Base-by-base conservation (phyloP, 2,329 filamentous ascomycete genomes). In the Pleomassaria siparia region DNA sequence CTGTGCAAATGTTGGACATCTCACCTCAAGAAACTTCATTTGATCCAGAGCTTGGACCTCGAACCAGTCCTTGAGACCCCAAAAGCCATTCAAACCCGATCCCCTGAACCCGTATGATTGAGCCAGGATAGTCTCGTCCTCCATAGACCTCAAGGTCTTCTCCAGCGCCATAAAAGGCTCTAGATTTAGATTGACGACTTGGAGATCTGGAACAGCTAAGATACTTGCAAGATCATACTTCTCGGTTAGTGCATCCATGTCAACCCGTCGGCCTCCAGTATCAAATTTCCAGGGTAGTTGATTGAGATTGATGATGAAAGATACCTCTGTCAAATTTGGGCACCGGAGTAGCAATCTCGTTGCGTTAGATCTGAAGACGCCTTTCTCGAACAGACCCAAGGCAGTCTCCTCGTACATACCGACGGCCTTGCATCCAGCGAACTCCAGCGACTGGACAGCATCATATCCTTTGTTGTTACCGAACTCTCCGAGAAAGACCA, bases 151-250 rank as follows among this genome's bases (percentile, higher is more conserved):
- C 15, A 50, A 15, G 21, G 20, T 35, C 36, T 50, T 50, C 24
- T 37, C 21, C 16, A 50, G 28, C 10, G 43, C 42, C 47, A 50
- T 50, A 24, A 40, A 50, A 3, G 47, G 43, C 29, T 46, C n/a
- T 16, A 50, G 25, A 26, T 13, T 28, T 15, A 50, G 24, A 9
- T 15, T 37, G 26, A 50, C 15, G 13, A 20, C 33, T 22, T 50
- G n/a, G 2, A 50, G 21, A 3, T 43, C 5, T 13, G 7, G 12
- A 22, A 50, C 16, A 15, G 11, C 22, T 1, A 28, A 20, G 21
- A 50, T 32, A 10, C 21, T 15, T 11, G 32, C 13, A n/a, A 50
- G 15, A 33, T 47, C 44, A 22, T 32, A 50, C 22, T 43, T 47
- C 11, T 21, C 4, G 1, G 18, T 18, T 36, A 50, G 45, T 7